Percentiles rank a stretch among this genome's conserved stretches.
Evolutionary conservation across 352 stramenopile genomes (phyloP).

Genomic region (Plasmopara halstedii): DNA sequence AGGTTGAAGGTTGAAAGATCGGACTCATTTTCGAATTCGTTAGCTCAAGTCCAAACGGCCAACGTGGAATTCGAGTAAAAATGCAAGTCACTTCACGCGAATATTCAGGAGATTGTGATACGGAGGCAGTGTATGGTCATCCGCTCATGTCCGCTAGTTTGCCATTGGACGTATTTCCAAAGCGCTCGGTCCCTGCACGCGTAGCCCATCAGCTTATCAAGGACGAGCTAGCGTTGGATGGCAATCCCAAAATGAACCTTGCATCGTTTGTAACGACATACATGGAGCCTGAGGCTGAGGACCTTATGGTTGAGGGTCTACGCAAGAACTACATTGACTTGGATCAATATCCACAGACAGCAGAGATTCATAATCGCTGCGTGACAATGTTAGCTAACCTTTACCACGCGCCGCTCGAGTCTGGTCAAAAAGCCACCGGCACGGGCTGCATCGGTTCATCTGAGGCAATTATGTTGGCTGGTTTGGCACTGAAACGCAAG

Average conservation of each 20-base stretch:
- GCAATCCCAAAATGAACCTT: conserved; percentile 88
- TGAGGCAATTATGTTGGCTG: conserved; percentile 88
- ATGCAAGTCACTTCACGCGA: conserved; percentile 43
- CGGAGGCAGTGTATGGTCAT: conserved; percentile 72
- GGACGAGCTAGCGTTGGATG: conserved; percentile 85
- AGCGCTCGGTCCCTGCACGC: conserved; percentile 55
- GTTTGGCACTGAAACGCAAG: conserved; percentile 87
- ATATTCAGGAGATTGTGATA: conserved; percentile 19
- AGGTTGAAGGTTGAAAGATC: conserved; percentile 19
- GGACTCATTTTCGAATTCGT: conserved; percentile 24
- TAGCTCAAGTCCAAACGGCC: conserved; percentile 2
- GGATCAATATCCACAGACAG: conserved; percentile 90
- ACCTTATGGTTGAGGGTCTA: conserved; percentile 84
- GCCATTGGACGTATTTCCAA: conserved; percentile 57
- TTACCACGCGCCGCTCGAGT: conserved; percentile 71
- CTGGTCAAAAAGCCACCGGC: conserved; percentile 55
- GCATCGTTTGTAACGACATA: conserved; percentile 90
- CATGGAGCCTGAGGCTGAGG: conserved; percentile 87
- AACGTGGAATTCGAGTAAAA: not conserved
- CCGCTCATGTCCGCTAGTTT: conserved; percentile 68
- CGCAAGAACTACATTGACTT: conserved; percentile 92
- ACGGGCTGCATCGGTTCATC: conserved; percentile 90
- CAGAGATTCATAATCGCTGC: conserved; percentile 90
- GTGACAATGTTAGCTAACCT: conserved; percentile 90
- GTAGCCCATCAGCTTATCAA: conserved; percentile 86